Evolutionary conservation across 1,284 basidiomycete genomes (phyloP).

Genomic region (Apiotrichum montevideense): DNA sequence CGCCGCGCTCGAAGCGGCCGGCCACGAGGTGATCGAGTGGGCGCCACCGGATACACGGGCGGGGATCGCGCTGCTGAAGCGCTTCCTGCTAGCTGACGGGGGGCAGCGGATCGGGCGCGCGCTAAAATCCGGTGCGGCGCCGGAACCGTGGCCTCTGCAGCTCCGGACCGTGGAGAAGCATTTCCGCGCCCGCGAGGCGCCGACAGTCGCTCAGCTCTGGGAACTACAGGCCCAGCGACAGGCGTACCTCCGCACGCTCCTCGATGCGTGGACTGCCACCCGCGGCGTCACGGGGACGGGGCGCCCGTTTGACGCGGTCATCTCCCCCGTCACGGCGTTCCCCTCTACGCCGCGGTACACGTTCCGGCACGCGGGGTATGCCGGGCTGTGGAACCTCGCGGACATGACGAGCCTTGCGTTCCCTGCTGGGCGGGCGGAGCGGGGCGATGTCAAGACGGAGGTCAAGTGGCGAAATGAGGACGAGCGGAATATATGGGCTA

Average conservation of each 20-base stretch:
- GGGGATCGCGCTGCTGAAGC: slow-evolving; percentile 1
- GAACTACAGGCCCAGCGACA: slow-evolving; percentile 4
- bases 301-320: slow-evolving; percentile 7
- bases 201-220: slow-evolving; percentile 6
- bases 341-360: slow-evolving; percentile 3
- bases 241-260: background rate
- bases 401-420: slow-evolving; percentile 60
- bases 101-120: background rate
- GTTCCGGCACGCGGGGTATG: slow-evolving; percentile 1
- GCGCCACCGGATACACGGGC: slow-evolving; percentile 6
- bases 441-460: slow-evolving; percentile 48
- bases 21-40: slow-evolving; percentile 53
- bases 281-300: background rate
- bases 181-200: background rate
- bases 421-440: slow-evolving; percentile 56
- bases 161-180: background rate
- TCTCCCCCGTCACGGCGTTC: slow-evolving; percentile 2
- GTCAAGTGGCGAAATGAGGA: slow-evolving; percentile 49
- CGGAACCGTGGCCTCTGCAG: slow-evolving; percentile 13
- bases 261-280: slow-evolving; percentile 2
- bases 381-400: slow-evolving; percentile 16
- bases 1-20: slow-evolving; percentile 55
- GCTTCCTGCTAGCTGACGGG: slow-evolving; percentile 3
- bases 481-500: slow-evolving; percentile 52
- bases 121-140: background rate